Evolutionary conservation across 805 yeast species (phyloP).

Genomic region (Candida gorgasii): DNA sequence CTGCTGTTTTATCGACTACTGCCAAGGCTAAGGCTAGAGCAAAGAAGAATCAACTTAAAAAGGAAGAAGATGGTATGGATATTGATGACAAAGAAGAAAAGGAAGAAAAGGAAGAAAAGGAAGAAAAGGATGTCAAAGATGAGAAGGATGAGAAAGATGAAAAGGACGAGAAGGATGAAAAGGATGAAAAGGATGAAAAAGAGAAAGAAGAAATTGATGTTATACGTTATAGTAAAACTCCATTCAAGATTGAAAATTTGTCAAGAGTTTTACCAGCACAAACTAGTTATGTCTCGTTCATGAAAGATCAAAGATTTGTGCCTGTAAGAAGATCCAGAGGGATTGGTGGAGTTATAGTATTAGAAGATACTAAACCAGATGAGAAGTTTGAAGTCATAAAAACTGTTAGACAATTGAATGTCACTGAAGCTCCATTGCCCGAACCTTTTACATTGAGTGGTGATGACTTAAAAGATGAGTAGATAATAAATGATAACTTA

Average conservation of each 20-base stretch:
- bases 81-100: constrained; percentile 25
- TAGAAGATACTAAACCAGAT: constrained; percentile 61
- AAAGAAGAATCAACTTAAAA: constrained; percentile 56
- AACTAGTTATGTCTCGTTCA: constrained; percentile 76
- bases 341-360: constrained; percentile 68
- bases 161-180: constrained; percentile 10
- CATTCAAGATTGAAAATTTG: constrained; percentile 74
- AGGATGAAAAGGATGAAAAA: constrained; percentile 13
- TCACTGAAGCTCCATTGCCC: constrained; percentile 73
- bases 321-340: constrained; percentile 81
- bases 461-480: constrained; percentile 48
- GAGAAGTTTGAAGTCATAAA: constrained; percentile 68
- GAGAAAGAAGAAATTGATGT: constrained; percentile 30
- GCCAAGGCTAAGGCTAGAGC: constrained; percentile 93
- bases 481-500: constrained; percentile 5
- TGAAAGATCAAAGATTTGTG: constrained; percentile 69
- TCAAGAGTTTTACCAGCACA: constrained; percentile 90
- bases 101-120: constrained; percentile 12
- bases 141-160: constrained; percentile 35
- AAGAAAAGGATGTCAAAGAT: constrained; percentile 12
- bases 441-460: constrained; percentile 67
- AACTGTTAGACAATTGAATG: constrained; percentile 78
- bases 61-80: constrained; percentile 46
- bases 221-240: constrained; percentile 58
- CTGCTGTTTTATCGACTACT: constrained; percentile 94